These are phyloP conservation scores for Sarocladiaceae sp. DNA, from an alignment of 2,329 filamentous ascomycete genomes.

Conservation along the genomic window DNA sequence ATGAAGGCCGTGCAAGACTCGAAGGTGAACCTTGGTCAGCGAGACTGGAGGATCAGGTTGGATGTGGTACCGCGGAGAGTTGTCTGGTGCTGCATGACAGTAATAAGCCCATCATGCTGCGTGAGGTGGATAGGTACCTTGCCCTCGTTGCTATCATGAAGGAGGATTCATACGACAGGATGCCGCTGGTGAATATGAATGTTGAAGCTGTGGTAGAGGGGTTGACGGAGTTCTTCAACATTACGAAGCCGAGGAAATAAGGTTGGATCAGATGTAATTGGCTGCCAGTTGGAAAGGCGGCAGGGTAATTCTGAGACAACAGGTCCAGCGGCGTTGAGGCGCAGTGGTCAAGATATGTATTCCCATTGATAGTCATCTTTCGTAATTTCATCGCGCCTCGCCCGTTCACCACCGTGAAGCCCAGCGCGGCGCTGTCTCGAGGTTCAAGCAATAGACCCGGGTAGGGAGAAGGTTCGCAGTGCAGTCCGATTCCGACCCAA, in stretches of 20 bases:
- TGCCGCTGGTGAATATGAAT: constrained; percentile 83
- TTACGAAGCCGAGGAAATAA: constrained; percentile 54
- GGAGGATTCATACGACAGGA: constrained; percentile 78
- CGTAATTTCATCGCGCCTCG: no score
- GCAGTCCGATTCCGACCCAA: constrained; percentile 42
- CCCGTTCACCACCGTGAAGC: no score
- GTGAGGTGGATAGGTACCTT: constrained; percentile 70
- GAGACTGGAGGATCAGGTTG: constrained; percentile 61
- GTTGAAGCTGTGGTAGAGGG: constrained; percentile 78
- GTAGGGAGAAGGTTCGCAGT: constrained; percentile 43
- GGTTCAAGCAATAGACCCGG: constrained; percentile 1
- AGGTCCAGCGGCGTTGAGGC: no score
- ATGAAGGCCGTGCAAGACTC: constrained; percentile 49
- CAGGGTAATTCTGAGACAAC: background rate
- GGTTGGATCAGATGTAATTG: background rate
- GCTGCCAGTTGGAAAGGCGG: background rate
- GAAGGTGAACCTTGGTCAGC: constrained; percentile 59
- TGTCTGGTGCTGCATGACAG: constrained; percentile 63
- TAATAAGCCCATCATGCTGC: constrained; percentile 60
- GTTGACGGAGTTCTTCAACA: constrained; percentile 73
- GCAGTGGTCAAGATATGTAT: no score
- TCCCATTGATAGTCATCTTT: no score
- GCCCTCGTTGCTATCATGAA: constrained; percentile 84
- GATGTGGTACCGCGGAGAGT: constrained; percentile 62
- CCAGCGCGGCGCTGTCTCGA: no score